Evolutionary conservation across 2,329 filamentous ascomycete species (phyloP), one percentile per base, ranked within the genome.

Genomic region (Penicillium sp.): DNA sequence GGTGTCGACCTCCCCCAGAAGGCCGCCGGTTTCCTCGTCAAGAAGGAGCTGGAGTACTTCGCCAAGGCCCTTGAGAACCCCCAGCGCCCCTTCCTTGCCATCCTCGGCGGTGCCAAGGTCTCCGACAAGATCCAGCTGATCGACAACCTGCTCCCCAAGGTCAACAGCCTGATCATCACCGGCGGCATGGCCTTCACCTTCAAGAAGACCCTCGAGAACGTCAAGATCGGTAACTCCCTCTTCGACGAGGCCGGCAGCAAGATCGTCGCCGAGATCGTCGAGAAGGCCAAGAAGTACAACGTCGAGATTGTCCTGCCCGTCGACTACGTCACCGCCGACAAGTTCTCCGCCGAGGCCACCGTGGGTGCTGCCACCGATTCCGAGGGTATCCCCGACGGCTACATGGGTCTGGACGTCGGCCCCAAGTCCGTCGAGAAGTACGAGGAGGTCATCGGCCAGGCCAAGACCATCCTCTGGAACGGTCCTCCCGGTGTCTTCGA

Each of bases 1-100:
- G 95, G 95, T 75, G 87, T 97, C 68, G 89, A 97, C 70, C 90
- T 99, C 53, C 93, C 94, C 71, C 92, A 98, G 81, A 97, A 97
- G 86, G 95, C 95, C 10, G 92, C 94, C 60, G 95, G 95, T 66
- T 99, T 97, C 89, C 89, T 99, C 75, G 93, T 99, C 86, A 99
- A 99, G 91, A 99, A 98, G 86, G 95, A 99, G 83, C 91, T 99
- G 67, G 95, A 99, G 78, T 99, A 99, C 89, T 99, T 99, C 78
- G 95, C 95, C 68, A 88, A 97, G 85, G 95, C 93, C 42, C 91
- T 99, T 65, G 95, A 99, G 85, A 88, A 86, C 73, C 95, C 95
- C 65, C 86, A 96, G 84, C 89, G 94, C 60, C 95, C 95, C 65
- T 99, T 99, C 91, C 89, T 99, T 58, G 96, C 95, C 79, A 99